Conservation (phyloP, 768 basidiomycete genomes). For the Sporobolomyces pararoseus region DNA sequence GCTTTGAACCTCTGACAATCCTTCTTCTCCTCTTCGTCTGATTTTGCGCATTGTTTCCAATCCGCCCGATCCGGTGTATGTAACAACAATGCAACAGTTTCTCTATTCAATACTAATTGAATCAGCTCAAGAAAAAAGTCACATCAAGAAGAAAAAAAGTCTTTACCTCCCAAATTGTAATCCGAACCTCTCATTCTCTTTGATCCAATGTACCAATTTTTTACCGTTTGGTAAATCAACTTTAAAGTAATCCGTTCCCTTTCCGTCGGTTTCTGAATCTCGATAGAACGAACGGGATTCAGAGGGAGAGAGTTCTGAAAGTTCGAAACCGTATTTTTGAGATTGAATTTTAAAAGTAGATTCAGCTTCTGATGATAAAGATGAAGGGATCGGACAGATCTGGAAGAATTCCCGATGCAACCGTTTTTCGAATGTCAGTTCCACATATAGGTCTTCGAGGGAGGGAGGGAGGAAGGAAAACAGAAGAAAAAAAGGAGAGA, state of each 20-base stretch:
- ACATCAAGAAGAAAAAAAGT: slow-evolving; percentile 42
- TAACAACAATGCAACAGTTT: slow-evolving; percentile 73
- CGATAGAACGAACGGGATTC: slow-evolving; percentile 55
- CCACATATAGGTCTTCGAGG: too few relatives aligned
- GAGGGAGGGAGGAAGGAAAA: too few relatives aligned
- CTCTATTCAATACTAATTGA: slow-evolving; percentile 54
- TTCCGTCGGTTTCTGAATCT: slow-evolving; percentile 50
- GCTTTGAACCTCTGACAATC: slow-evolving; percentile 80
- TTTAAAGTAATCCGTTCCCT: slow-evolving; percentile 72
- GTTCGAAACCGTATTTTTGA: slow-evolving; percentile 62
- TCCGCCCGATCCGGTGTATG: slow-evolving; percentile 73
- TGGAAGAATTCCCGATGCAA: slow-evolving; percentile 16
- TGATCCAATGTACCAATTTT: slow-evolving; percentile 80
- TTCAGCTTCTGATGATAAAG: slow-evolving; percentile 63
- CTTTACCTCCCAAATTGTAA: slow-evolving; percentile 92
- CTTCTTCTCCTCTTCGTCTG: slow-evolving; percentile 77
- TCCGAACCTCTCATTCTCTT: slow-evolving; percentile 71
- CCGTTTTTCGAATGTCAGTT: too few relatives aligned
- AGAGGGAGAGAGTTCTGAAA: slow-evolving; percentile 70
- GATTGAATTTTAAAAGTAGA: slow-evolving; percentile 70
- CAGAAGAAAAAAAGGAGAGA: slow-evolving; percentile 28
- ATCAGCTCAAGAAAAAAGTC: neutral
- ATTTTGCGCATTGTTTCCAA: slow-evolving; percentile 82
- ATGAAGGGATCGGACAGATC: slow-evolving; percentile 64
- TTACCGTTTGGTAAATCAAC: slow-evolving; percentile 83